Percentiles rank a stretch among this genome's conserved stretches.
phyloP scores from a whole-genome alignment of 2,329 filamentous ascomycete species.

The Aphanocladium album region DNA sequence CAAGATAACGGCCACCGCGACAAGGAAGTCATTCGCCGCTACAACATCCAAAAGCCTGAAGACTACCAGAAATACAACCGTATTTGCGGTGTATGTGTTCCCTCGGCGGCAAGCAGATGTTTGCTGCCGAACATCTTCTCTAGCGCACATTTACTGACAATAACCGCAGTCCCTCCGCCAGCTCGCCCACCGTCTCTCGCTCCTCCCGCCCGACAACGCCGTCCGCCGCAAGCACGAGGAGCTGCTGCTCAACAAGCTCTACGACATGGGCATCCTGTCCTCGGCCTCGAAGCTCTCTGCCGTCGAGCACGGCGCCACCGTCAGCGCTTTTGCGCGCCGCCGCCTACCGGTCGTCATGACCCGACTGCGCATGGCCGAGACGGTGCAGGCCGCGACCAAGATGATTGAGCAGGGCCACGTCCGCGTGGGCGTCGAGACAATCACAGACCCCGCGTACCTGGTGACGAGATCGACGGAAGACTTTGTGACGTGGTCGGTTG shows the following conservation, averaged over 20 bases:
- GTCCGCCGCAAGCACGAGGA: conserved; percentile 80
- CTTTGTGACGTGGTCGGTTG: conserved; percentile 93
- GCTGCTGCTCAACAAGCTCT: conserved; percentile 83
- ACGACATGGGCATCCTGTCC: conserved; percentile 83
- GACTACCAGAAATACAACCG: conserved; percentile 69
- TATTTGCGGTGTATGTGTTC: conserved; percentile 58
- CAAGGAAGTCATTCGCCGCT: conserved; percentile 71
- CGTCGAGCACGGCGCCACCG: conserved; percentile 84
- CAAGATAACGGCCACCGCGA: conserved; percentile 83
- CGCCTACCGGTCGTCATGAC: conserved; percentile 89
- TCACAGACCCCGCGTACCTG: conserved; percentile 84
- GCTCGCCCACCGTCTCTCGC: conserved; percentile 80
- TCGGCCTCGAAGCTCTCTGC: conserved; percentile 72
- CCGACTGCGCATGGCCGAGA: conserved; percentile 84
- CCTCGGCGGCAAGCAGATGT: conserved; percentile 25
- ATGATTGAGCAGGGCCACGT: conserved; percentile 95
- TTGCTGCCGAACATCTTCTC: no score
- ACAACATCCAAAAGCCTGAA: conserved; percentile 84
- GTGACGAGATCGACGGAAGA: conserved; percentile 90
- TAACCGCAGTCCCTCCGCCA: conserved; percentile 67
- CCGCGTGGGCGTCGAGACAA: conserved; percentile 80
- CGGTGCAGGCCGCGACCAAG: conserved; percentile 74
- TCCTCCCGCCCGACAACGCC: conserved; percentile 73
- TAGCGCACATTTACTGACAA: not conserved
- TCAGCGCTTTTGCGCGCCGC: conserved; percentile 80